Evolutionary conservation across 2,329 filamentous ascomycete genomes (phyloP), one percentile per base, ranked within the genome.

Genomic region (Clonostachys byssicola): DNA sequence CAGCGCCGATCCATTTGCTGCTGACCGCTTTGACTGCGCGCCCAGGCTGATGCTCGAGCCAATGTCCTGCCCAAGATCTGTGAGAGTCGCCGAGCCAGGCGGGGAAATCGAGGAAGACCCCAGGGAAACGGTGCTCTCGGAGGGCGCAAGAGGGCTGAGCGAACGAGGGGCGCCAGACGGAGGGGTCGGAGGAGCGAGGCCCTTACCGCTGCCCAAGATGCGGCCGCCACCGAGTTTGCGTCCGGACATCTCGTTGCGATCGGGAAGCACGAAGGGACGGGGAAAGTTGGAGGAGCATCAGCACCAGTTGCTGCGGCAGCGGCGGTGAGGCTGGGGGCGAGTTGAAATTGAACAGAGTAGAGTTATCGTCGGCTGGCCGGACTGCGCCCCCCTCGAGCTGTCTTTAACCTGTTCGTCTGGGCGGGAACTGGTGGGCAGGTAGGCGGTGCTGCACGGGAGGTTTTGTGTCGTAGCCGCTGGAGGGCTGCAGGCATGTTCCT

Each of bases 141-240:
- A 83, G 14, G 75, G 70, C 38, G 75, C 70, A 50, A 77, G 69
- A 44, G 72, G 78, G 59, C 73, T 81, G 53, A 65, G 64, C 34
- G 72, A 70, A 57, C 65, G 75, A 13, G 36, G 17, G 16, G 18
- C 20, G 63, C 66, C 68, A 56, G 58, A 51, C 38, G 67, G 60
- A 47, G 70, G 61, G 44, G 68, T 60, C 23, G 80, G 76, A 59
- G 89, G 87, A 56, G 85, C 87, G 59, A 96, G 81, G 60, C 86
- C 84, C 68, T 86, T 90, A 60, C 89, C 90, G 71, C 80, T 95
- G 60, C 92, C 92, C 59, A 96, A 75, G 62, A 96, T 85, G 72
- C 92, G 85, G 66, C 92, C 92, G 70, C 92, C 92, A 69, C 92
- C 92, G 66, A 96, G 80, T 75, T 88, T 92, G 74, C 89, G 84